Conservation (phyloP, 352 stramenopile species). For the Pythium dissimile region DNA sequence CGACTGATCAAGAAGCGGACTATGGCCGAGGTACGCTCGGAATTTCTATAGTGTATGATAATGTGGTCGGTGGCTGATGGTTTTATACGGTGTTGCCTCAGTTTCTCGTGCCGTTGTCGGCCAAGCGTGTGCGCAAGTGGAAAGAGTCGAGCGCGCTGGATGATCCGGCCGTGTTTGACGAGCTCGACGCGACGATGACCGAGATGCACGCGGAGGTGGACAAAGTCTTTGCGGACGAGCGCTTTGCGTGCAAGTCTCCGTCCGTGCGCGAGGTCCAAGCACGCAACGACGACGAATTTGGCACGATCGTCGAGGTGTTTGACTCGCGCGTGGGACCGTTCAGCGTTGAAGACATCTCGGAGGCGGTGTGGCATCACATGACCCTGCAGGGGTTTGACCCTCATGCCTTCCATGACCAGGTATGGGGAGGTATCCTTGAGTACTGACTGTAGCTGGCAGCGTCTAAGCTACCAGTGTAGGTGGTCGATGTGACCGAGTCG, state of each 20-base stretch:
- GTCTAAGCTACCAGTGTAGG: background rate
- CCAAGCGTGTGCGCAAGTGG: conserved; percentile 7
- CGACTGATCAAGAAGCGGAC: conserved; percentile 7
- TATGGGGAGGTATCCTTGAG: background rate
- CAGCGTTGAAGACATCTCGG: conserved; percentile 2
- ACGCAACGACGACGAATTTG: conserved; percentile 10
- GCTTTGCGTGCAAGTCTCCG: conserved; percentile 4
- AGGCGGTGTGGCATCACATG: conserved; percentile 19
- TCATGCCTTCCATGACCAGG: conserved; percentile 11
- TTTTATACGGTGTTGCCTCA: background rate
- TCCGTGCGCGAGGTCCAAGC: conserved; percentile 7
- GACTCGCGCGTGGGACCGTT: conserved; percentile 13
- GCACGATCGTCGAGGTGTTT: conserved; percentile 13
- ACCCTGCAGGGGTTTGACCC: background rate
- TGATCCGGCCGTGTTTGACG: conserved; percentile 6
- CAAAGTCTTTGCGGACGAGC: conserved; percentile 4
- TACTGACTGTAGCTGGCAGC: background rate
- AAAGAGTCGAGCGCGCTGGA: conserved; percentile 3
- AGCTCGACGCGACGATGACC: background rate
- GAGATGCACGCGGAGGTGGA: conserved; percentile 12
- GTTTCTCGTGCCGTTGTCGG: conserved; percentile 1
- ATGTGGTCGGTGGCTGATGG: background rate
- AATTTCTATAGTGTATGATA: background rate
- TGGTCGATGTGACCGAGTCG: background rate
- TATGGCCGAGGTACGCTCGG: conserved; percentile 3